A percentile compares a stretch with the other conserved stretches of the same genome.
Conservation (phyloP, 768 basidiomycete species). For the Tylopilus intermedius region DNA sequence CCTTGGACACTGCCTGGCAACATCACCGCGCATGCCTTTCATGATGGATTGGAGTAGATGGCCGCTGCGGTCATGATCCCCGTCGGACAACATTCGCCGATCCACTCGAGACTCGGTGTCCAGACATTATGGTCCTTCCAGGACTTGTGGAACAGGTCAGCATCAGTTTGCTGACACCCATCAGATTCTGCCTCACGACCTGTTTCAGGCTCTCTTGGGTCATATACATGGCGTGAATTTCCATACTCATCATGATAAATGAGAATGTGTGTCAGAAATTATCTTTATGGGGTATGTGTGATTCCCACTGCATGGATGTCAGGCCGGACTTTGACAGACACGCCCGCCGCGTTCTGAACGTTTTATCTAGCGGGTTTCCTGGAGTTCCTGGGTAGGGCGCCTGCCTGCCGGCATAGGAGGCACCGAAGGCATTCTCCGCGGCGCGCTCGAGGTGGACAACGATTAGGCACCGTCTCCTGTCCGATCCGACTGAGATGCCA, state of each 20-base stretch:
- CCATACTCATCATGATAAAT: background rate
- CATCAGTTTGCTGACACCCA: background rate
- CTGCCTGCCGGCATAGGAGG: background rate
- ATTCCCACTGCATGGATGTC: background rate
- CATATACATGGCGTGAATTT: background rate
- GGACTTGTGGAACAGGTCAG: background rate
- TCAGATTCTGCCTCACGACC: background rate
- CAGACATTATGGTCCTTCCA: background rate
- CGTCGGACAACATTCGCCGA: background rate
- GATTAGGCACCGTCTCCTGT: background rate
- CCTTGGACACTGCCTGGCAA: background rate
- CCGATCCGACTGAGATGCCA: background rate
- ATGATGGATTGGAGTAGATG: background rate
- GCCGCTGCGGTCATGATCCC: background rate
- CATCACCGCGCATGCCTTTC: background rate
- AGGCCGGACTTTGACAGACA: background rate
- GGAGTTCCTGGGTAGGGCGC: background rate
- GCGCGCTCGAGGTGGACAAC: background rate
- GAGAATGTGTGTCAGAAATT: background rate
- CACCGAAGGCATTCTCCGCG: background rate
- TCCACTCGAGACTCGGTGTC: background rate
- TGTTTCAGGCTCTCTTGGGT: background rate
- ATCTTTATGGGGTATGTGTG: background rate
- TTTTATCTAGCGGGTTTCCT: background rate
- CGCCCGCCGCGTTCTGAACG: background rate